These are phyloP conservation scores for Dactylorhiza incarnata DNA, from an alignment of 106 monocot genomes.

Conservation along the genomic window DNA sequence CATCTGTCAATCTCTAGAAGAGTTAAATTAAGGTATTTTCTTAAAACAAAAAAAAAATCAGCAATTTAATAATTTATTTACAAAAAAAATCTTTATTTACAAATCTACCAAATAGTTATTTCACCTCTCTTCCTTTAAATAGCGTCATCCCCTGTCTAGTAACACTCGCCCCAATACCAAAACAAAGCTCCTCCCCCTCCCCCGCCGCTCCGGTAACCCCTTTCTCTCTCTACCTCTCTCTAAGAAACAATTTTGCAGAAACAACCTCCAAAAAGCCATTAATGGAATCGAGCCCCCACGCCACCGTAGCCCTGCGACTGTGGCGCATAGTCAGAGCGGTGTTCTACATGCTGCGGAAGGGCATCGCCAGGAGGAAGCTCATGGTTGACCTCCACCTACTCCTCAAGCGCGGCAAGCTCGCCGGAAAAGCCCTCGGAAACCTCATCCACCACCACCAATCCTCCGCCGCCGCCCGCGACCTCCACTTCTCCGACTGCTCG, in stretches of 20 bases:
- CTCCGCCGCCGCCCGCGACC: not conserved
- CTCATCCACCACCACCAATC: conserved; percentile 15
- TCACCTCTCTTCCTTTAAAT: not conserved
- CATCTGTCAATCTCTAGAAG: no score
- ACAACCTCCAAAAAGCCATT: not conserved
- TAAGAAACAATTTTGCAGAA: not conserved
- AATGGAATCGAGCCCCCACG: conserved; percentile 12
- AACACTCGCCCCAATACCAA: not conserved
- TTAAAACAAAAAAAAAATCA: no score
- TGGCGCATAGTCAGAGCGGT: conserved; percentile 22
- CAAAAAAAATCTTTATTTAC: no score
- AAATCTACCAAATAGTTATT: no score
- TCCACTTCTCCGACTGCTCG: conserved; percentile 11
- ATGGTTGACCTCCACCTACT: conserved; percentile 49
- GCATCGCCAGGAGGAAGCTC: conserved; percentile 36
- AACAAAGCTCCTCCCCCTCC: not conserved
- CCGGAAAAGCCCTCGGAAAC: conserved; percentile 26
- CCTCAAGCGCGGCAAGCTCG: conserved; percentile 40
- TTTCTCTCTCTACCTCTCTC: not conserved
- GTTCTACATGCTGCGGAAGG: conserved; percentile 29
- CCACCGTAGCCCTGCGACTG: conserved; percentile 17
- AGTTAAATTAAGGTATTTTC: no score
- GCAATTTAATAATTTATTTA: no score
- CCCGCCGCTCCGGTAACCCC: no score
- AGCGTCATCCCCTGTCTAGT: not conserved